Base-by-base conservation (phyloP, 176 grass and related monocot genomes). In the Cymbopogon citratus region DNA sequence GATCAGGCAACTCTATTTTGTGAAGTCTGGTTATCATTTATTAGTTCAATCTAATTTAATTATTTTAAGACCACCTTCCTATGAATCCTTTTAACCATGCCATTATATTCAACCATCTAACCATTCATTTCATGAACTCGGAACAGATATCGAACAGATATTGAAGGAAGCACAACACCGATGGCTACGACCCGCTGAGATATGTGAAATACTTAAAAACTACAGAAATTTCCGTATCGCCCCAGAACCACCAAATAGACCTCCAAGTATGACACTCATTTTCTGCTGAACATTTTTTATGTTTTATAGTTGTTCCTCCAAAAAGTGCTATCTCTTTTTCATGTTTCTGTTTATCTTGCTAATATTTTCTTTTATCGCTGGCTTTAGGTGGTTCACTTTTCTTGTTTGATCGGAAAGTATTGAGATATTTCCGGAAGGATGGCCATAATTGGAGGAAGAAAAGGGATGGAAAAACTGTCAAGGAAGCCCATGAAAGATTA, bases 371-470 rank as follows among this genome's bases (percentile, higher is more conserved):
- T 61, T 72, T 48, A 84, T 86, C 4, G 67, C 18, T 94, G 18
- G 24, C 27, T 76, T 41, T 87, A 98, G 95, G 95, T 89, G 95
- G 95, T 82, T 94, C 90, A 11, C 91, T 98, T 72, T 98, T 93
- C 87, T 89, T 98, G 74, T 98, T 98, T 87, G 95, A 98, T 89
- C 95, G 95, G 52, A 98, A 98, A 80, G 86, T 93, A 35, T 84
- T 98, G 80, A 90, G 95, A 92, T 98, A 89, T 71, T 98, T 98
- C 56, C 87, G 95, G 66, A 98, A 94, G 81, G 95, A 94, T 74
- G 92, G 90, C 14, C 95, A 98, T 83, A 98, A 89, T 78, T 98
- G 95, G 95, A 94, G 92, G 84, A 98, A 98, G 79, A 98, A 98
- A 76, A 94, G 29, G 36, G 92, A 98, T 81, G 95, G 92, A 48